Base-by-base conservation (phyloP, 345 rosid genomes). In the Ceriops zippeliana region DNA sequence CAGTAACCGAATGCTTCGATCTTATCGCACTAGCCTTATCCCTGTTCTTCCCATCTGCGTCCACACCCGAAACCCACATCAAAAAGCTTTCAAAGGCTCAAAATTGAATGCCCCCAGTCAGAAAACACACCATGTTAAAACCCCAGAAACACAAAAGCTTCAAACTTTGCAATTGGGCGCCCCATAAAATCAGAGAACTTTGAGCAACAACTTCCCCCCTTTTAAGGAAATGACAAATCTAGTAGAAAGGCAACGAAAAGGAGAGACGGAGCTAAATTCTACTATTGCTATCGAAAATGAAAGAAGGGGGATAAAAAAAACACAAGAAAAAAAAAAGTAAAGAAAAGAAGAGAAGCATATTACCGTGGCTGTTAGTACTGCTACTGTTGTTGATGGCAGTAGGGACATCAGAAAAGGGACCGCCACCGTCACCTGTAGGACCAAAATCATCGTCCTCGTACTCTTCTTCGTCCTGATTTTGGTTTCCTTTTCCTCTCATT, bases 1-100 rank as follows among this genome's bases (percentile, higher is more conserved):
- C 97, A 1, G 96, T 95, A 52, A 91, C 99, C 0, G 99, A 91
- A 76, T 95, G 99, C 38, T 95, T 95, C 35, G 97, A 95, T 71
- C 99, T 87, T 56, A 86, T 82, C 13, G 89, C 92, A 72, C 70
- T 86, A 21, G 96, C 96, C 80, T 78, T 91, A 63, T 88, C 96
- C 42, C 63, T 81, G 70, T 74, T 86, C 79, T 85, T 91, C 61
- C 84, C 85, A 82, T 87, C 97, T 88, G 91, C 76, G 70, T 58
- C 76, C 59, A 71, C 52, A 70, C 47, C 17, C 54, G 62, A 76
- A 71, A 26, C 58, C 68, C 35, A 68, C 42, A 61, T 37, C 21
- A 22, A 9, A 22, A 31, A 52, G 31, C 58, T 9, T 52, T 6
- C 10, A 22, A 8, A 7, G 9, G 27, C 68, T 28, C 1, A 5